These are phyloP conservation scores for Fusarium vanettenii DNA, from an alignment of 2,329 filamentous ascomycete genomes.

Conservation along the genomic window DNA sequence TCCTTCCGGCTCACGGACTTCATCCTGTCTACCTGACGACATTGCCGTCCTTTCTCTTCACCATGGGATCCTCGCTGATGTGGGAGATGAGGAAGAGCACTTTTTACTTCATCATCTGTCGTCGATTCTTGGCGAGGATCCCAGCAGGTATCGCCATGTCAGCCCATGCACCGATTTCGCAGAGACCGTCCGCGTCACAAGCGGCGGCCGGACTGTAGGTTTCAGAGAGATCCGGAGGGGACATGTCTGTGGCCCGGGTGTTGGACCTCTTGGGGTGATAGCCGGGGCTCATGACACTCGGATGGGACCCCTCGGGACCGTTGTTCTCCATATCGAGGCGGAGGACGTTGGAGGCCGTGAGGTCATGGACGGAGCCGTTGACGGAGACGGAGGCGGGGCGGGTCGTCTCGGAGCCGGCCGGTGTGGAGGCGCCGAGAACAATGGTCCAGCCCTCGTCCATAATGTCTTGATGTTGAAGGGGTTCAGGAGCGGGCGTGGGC, in stretches of 20 bases:
- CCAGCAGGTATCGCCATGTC: constrained; percentile 23
- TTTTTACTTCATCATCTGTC: constrained; percentile 11
- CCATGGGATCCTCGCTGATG: background rate
- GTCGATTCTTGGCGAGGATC: constrained; percentile 20
- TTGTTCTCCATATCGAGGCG: constrained; percentile 18
- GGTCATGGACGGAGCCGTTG: constrained; percentile 13
- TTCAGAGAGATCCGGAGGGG: constrained; percentile 19
- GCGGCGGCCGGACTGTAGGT: constrained; percentile 3
- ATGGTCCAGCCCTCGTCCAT: constrained; percentile 24
- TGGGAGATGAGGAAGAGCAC: background rate
- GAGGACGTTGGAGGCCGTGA: constrained; percentile 24
- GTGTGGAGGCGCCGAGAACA: background rate
- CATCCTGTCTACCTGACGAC: constrained; percentile 4
- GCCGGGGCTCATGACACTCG: constrained; percentile 17
- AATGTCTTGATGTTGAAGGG: constrained; percentile 15
- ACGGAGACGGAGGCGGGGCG: constrained; percentile 27
- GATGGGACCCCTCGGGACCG: constrained; percentile 4
- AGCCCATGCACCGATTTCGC: constrained; percentile 38
- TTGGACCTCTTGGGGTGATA: constrained; percentile 9
- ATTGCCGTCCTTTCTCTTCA: background rate
- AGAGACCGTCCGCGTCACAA: constrained; percentile 22
- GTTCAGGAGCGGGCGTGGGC: constrained; percentile 7
- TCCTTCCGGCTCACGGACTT: constrained; percentile 10
- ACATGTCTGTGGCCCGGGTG: constrained; percentile 23
- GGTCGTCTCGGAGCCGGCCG: constrained; percentile 18